These are phyloP conservation scores for Phytophthora uliginosa DNA, from an alignment of 352 stramenopile genomes.

Conservation along the genomic window DNA sequence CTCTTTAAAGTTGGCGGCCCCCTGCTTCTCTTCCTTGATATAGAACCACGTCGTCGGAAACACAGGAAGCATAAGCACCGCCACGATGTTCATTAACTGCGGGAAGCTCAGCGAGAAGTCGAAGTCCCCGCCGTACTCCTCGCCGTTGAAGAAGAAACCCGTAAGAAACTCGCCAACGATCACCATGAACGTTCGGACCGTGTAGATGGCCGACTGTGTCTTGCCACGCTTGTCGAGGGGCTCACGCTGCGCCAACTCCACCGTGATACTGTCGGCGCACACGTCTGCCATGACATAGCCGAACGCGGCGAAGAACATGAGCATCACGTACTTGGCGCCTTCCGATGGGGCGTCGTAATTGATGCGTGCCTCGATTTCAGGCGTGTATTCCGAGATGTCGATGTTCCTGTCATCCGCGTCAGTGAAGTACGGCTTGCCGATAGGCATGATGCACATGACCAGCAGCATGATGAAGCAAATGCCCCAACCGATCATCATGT, in stretches of 20 bases:
- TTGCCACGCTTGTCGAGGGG: conserved; percentile 36
- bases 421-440: conserved; percentile 52
- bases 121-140: conserved; percentile 57
- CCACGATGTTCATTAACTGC: conserved; percentile 45
- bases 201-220: conserved; percentile 55
- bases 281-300: conserved; percentile 74
- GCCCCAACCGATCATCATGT: conserved; percentile 51
- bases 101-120: conserved; percentile 46
- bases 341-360: conserved; percentile 28
- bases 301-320: conserved; percentile 62
- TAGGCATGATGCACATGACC: conserved; percentile 35
- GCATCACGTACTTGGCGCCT: conserved; percentile 45
- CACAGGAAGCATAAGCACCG: conserved; percentile 19
- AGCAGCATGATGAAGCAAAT: conserved; percentile 40
- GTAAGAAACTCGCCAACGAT: conserved; percentile 40
- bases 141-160: conserved; percentile 56
- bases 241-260: conserved; percentile 52
- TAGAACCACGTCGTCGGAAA: conserved; percentile 48
- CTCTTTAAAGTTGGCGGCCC: conserved; percentile 20
- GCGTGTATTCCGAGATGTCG: conserved; percentile 23
- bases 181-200: conserved; percentile 37
- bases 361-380: conserved; percentile 31
- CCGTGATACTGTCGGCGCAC: conserved; percentile 57
- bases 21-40: conserved; percentile 52
- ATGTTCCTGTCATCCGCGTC: conserved; percentile 24